A percentile compares a stretch with the other conserved stretches of the same genome.
These are phyloP conservation scores for Apiospora marii DNA, from an alignment of 2,329 filamentous ascomycete species.

Conservation along the genomic window DNA sequence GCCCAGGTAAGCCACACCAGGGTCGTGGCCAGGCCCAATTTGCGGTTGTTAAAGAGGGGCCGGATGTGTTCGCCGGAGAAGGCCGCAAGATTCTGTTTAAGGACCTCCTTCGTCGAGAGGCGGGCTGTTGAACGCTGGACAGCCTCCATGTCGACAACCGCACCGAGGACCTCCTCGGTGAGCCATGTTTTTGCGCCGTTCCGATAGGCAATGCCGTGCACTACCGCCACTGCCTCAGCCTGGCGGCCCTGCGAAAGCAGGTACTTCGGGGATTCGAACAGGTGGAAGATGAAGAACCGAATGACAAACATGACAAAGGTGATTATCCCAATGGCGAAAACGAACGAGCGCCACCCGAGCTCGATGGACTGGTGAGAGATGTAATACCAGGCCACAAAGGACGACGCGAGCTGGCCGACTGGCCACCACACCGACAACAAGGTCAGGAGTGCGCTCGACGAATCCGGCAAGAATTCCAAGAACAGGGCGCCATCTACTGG, in stretches of 20 bases:
- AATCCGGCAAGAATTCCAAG: slow-evolving; percentile 81
- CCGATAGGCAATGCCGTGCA: slow-evolving; percentile 78
- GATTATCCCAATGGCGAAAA: slow-evolving; percentile 73
- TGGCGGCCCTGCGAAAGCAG: slow-evolving; percentile 80
- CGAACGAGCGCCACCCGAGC: slow-evolving; percentile 80
- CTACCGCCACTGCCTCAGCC: slow-evolving; percentile 78
- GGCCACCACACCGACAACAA: slow-evolving; percentile 90
- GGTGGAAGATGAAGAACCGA: slow-evolving; percentile 81
- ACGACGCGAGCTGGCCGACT: slow-evolving; percentile 78
- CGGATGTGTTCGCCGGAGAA: slow-evolving; percentile 74
- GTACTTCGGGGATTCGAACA: slow-evolving; percentile 88
- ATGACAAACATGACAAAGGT: slow-evolving; percentile 81
- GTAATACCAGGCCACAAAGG: slow-evolving; percentile 77
- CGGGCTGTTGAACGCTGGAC: slow-evolving; percentile 32
- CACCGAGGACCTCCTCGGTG: slow-evolving; percentile 72
- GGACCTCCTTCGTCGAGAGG: slow-evolving; percentile 48
- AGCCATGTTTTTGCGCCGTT: slow-evolving; percentile 78
- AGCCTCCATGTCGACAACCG: slow-evolving; percentile 56
- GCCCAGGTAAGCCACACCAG: slow-evolving; percentile 83
- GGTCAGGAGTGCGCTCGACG: slow-evolving; percentile 76
- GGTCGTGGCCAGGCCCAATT: slow-evolving; percentile 58
- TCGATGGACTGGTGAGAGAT: slow-evolving; percentile 73
- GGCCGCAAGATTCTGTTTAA: slow-evolving; percentile 66
- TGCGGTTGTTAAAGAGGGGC: slow-evolving; percentile 68
- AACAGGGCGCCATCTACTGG: slow-evolving; percentile 84